Evolutionary conservation across 225 moss, liverwort and hornwort genomes (phyloP), one percentile per base, ranked within the genome.

Genomic region (Physcomitrium patens): DNA sequence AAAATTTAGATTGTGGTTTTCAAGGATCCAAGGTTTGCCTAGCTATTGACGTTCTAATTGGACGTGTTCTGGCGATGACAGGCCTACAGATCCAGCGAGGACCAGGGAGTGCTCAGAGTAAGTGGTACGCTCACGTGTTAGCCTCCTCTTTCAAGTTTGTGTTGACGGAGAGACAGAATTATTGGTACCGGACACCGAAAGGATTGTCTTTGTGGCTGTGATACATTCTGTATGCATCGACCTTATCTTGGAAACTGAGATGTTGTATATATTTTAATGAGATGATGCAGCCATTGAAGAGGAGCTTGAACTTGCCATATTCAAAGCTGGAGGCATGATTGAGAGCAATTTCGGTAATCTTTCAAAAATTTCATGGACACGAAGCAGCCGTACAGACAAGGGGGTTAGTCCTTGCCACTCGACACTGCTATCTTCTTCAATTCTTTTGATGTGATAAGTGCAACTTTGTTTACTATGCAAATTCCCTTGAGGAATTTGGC

Each of bases 381-480:
- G 91, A 65, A 97, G 94, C 77, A 97, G 96, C 82, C 92, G 96
- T 73, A 97, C 96, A 41, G 96, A 94, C 80, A 97, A 92, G 79
- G 96, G 96, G 89, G 96, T 96, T 82, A 73, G 73, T 72, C 44
- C 56, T 65, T 58, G 64, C 67, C 50, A 47, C 11, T 52, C n/a
- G 17, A 27, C 20, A 68, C 60, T 78, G 46, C 6, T 62, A 49
- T 0, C 27, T 44, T 62, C 28, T 70, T 8, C 59, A 62, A 19
- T 59, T 70, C 52, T 71, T 28, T 63, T 79, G 47, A 55, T 53
- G 59, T 59, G 69, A 74, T 65, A 59, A 71, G 19, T 42, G 10
- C 50, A 20, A 50, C 50, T 42, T 63, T 75, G 12, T 53, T 20
- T 70, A 72, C 16, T 54, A 37, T 47, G 66, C 49, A 23, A 73